Conservation (phyloP, 2,329 filamentous ascomycete species). For the Boeremia exigua region DNA sequence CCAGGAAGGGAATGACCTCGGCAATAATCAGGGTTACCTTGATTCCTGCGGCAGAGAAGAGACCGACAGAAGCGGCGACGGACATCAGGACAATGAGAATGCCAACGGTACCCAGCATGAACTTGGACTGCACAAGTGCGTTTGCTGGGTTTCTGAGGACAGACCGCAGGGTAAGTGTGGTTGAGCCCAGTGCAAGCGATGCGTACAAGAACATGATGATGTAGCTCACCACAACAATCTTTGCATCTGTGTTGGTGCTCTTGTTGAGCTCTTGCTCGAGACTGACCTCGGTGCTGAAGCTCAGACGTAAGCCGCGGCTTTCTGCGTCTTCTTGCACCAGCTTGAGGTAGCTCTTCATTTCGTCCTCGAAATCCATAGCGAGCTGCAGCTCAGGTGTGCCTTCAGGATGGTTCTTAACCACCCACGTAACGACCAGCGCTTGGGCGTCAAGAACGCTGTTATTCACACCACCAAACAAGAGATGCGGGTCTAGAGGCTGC, state of each 20-base stretch:
- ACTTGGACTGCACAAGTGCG: conserved; percentile 93
- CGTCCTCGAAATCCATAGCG: conserved; percentile 89
- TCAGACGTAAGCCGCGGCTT: conserved; percentile 80
- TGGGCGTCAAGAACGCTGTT: conserved; percentile 71
- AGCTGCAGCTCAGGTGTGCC: conserved; percentile 71
- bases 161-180: conserved; percentile 77
- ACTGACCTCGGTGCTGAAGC: conserved; percentile 94
- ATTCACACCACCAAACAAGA: conserved; percentile 84
- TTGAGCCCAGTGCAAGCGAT: conserved; percentile 88
- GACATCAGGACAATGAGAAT: conserved; percentile 98
- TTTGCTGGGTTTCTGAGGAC: conserved; percentile 82
- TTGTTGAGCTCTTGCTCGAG: conserved; percentile 96
- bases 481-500: conserved; percentile 83
- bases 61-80: conserved; percentile 89
- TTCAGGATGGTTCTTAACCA: conserved; percentile 84
- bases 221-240: conserved; percentile 95
- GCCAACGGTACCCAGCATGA: conserved; percentile 90
- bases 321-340: conserved; percentile 81
- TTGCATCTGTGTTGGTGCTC: conserved; percentile 96
- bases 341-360: conserved; percentile 74
- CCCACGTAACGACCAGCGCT: conserved; percentile 91
- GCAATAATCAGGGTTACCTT: conserved; percentile 98
- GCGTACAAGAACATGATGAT: conserved; percentile 99
- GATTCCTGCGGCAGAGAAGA: conserved; percentile 90
- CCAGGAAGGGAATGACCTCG: conserved; percentile 97